Evolutionary conservation across 495 filamentous ascomycete species (phyloP).

Genomic region (Aspergillus avenaceus): DNA sequence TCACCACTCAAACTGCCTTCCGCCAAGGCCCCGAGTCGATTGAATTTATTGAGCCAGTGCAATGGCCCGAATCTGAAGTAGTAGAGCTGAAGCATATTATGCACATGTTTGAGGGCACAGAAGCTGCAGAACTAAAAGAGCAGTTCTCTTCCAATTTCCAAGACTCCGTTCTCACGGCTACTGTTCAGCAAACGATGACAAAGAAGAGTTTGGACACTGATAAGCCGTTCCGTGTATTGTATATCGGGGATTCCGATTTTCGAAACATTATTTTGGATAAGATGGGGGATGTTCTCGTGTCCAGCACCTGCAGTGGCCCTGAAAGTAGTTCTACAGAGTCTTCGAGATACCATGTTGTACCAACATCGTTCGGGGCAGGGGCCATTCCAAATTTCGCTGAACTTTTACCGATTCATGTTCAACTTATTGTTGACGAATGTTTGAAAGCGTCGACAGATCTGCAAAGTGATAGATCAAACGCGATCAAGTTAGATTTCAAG

Average conservation of each 20-base stretch:
- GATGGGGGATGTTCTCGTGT: constrained; percentile 60
- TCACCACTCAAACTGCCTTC: constrained; percentile 38
- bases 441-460: constrained; percentile 46
- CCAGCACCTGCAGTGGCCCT: constrained; percentile 39
- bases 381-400: constrained; percentile 58
- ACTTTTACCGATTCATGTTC: constrained; percentile 70
- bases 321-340: constrained; percentile 47
- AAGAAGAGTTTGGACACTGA: constrained; percentile 56
- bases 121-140: constrained; percentile 45
- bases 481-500: constrained; percentile 56
- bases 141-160: constrained; percentile 26
- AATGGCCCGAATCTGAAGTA: constrained; percentile 44
- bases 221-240: constrained; percentile 66
- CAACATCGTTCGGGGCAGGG: constrained; percentile 61
- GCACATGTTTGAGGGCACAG: constrained; percentile 49
- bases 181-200: constrained; percentile 70
- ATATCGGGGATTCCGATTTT: constrained; percentile 58
- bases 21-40: constrained; percentile 43
- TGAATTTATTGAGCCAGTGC: constrained; percentile 58
- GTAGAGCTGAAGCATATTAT: constrained; percentile 63
- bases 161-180: constrained; percentile 43
- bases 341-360: constrained; percentile 70
- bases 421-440: constrained; percentile 73
- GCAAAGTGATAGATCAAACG: constrained; percentile 36
- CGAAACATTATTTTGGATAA: constrained; percentile 72